Evolutionary conservation across 768 basidiomycete species (phyloP), one percentile per base, ranked within the genome.

Genomic region (Mycena floridula): DNA sequence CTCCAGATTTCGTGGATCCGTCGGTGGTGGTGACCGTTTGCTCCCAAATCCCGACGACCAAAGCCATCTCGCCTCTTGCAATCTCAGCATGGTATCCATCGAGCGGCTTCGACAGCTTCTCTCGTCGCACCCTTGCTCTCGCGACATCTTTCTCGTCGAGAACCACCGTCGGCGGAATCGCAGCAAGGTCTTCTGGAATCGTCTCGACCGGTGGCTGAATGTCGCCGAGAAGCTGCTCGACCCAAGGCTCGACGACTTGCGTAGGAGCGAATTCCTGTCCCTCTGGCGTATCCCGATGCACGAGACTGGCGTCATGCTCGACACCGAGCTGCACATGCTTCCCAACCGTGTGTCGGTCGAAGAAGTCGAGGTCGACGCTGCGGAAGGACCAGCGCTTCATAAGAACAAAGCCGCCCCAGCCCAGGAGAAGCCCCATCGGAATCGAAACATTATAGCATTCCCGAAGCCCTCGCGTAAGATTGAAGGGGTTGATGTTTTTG

Each of bases 41-140:
- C n/a, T n/a, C n/a, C n/a, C n/a, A n/a, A 5, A 84, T 66, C 1
- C 77, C 79, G 12, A 82, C 62, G 7, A 82, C 74, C 41, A 84
- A 74, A 0, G 74, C 78, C 69, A 84, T 79, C 60, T 85, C 82
- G 15, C 81, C 82, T 3, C 81, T 70, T 2, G 82, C 82, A 44
- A 84, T 73, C 60, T 82, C 79, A 2, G 72, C 69, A 48, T 80
- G 78, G 4, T 78, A 30, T 4, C 52, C 42, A 40, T 73, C 70
- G 23, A 83, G 54, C 0, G 65, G 62, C 2, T 57, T 54, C 6
- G 60, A 74, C 25, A 63, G 55, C 13, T 60, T 65, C 50, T 84
- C 80, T 21, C 82, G 62, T 41, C 76, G 66, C 2, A 79, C 58
- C 2, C 82, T 68, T 7, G 74, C 69, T 18, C 68, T 61, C 2